Evolutionary conservation across 495 filamentous ascomycete genomes (phyloP).

Genomic region (Podospora bellae-mahoneyi): DNA sequence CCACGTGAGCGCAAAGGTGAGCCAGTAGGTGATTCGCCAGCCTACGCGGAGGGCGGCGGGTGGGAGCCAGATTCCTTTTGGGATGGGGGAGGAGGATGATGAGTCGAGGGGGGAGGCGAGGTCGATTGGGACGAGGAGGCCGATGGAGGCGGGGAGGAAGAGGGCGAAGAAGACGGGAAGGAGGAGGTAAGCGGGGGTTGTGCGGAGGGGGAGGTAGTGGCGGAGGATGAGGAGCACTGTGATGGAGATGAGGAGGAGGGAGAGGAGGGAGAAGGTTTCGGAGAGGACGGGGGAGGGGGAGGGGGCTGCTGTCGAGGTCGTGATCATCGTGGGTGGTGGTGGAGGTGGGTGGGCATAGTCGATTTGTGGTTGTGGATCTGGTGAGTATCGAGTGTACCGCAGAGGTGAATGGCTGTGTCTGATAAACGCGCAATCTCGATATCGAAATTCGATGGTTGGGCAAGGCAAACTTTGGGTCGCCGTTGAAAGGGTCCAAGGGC

Average conservation of each 20-base stretch:
- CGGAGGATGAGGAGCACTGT: slow-evolving; percentile 79
- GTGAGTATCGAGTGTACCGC: background rate
- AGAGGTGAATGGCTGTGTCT: background rate
- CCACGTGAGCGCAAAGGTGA: slow-evolving; percentile 94
- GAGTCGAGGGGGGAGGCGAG: slow-evolving; percentile 78
- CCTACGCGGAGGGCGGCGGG: slow-evolving; percentile 68
- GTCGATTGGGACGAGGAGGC: slow-evolving; percentile 95
- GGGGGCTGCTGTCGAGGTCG: slow-evolving; percentile 5
- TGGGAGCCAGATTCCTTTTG: slow-evolving; percentile 63
- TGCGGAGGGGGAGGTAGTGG: slow-evolving; percentile 83
- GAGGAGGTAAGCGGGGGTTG: slow-evolving; percentile 85
- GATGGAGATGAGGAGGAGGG: slow-evolving; percentile 68
- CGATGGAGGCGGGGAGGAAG: slow-evolving; percentile 85
- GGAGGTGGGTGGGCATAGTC: background rate
- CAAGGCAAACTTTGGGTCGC: background rate
- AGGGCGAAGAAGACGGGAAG: slow-evolving; percentile 91
- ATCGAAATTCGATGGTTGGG: background rate
- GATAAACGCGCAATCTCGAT: background rate
- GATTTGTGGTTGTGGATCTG: slow-evolving; percentile 11
- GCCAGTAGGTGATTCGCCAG: slow-evolving; percentile 95
- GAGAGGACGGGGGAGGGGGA: slow-evolving; percentile 31
- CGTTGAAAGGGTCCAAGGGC: background rate
- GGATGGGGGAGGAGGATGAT: slow-evolving; percentile 51
- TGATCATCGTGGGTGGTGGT: background rate
- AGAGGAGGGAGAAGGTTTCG: slow-evolving; percentile 63